A percentile compares a stretch with the other conserved stretches of the same genome.
These are phyloP conservation scores for Taxawa tesnikishii DNA, from an alignment of 2,329 filamentous ascomycete genomes.

Conservation along the genomic window DNA sequence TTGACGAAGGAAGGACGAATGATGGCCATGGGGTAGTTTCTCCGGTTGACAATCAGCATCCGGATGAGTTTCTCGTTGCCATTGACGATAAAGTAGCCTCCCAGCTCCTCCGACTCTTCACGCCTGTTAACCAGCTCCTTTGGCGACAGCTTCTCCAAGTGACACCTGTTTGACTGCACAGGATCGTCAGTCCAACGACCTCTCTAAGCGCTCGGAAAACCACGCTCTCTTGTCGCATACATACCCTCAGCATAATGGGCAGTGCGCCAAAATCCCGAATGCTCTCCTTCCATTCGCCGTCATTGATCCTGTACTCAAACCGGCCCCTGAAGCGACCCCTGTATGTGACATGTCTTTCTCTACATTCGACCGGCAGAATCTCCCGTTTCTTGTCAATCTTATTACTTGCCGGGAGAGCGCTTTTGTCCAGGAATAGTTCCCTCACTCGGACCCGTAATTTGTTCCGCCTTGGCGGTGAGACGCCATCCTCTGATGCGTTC, in stretches of 20 bases:
- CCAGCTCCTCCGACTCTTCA: constrained; percentile 91
- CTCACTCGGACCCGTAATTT: constrained; percentile 66
- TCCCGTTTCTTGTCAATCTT: constrained; percentile 75
- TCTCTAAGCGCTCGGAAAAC: no score
- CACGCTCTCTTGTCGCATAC: no score
- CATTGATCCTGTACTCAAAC: constrained; percentile 77
- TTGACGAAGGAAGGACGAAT: constrained; percentile 80
- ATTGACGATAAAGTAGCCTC: constrained; percentile 95
- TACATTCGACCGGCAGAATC: constrained; percentile 82
- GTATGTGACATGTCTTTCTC: constrained; percentile 88
- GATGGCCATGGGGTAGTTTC: constrained; percentile 94
- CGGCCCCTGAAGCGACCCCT: constrained; percentile 73
- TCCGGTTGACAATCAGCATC: constrained; percentile 75
- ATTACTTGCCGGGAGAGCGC: constrained; percentile 66
- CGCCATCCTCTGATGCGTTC: neutral
- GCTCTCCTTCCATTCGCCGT: constrained; percentile 71
- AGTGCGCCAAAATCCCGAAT: constrained; percentile 77
- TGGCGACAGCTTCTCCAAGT: constrained; percentile 76
- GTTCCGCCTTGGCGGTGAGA: constrained; percentile 37
- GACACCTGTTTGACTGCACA: constrained; percentile 69
- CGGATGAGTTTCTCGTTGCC: constrained; percentile 95
- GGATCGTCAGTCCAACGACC: constrained; percentile 13
- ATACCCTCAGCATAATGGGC: constrained; percentile 84
- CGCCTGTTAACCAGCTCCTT: constrained; percentile 72
- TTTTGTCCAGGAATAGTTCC: constrained; percentile 71